These are phyloP conservation scores for Sinapis alba DNA, from an alignment of 441 rosid species.

Conservation along the genomic window DNA sequence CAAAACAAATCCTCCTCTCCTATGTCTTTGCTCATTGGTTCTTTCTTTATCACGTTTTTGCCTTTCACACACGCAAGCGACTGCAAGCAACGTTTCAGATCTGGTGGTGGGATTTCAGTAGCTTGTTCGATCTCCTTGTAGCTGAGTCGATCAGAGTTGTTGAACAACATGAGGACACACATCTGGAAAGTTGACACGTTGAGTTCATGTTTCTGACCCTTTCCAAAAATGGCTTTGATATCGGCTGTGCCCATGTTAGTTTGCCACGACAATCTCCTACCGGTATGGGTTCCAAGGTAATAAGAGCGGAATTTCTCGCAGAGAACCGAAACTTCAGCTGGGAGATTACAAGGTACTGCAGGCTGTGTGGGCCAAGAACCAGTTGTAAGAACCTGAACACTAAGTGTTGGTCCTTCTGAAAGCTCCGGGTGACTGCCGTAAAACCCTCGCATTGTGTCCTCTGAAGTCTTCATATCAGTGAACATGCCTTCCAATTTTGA, in stretches of 20 bases:
- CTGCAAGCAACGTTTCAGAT: slow-evolving; percentile 88
- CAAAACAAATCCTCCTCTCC: slow-evolving; percentile 80
- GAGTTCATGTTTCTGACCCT: slow-evolving; percentile 93
- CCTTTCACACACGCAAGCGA: slow-evolving; percentile 93
- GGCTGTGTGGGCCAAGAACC: slow-evolving; percentile 98
- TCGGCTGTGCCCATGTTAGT: slow-evolving; percentile 98
- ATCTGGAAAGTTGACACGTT: slow-evolving; percentile 96
- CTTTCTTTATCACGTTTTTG: slow-evolving; percentile 84
- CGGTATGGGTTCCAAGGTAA: slow-evolving; percentile 94
- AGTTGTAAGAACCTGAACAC: slow-evolving; percentile 91
- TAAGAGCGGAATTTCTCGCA: slow-evolving; percentile 91
- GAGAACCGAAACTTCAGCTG: slow-evolving; percentile 78
- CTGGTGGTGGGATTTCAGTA: slow-evolving; percentile 86
- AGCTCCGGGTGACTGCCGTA: slow-evolving; percentile 73
- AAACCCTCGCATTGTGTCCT: slow-evolving; percentile 87
- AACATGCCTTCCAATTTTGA: slow-evolving; percentile 97
- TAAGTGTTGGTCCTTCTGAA: slow-evolving; percentile 80
- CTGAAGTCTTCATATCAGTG: slow-evolving; percentile 95
- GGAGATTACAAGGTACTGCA: slow-evolving; percentile 77
- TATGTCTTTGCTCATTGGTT: slow-evolving; percentile 95
- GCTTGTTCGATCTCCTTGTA: slow-evolving; percentile 95
- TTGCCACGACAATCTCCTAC: slow-evolving; percentile 94
- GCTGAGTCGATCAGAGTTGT: slow-evolving; percentile 77
- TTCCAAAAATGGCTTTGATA: slow-evolving; percentile 80
- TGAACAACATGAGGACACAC: slow-evolving; percentile 94